Evolutionary conservation across 2,329 filamentous ascomycete species (phyloP).

Genomic region (Microdochium nivale): DNA sequence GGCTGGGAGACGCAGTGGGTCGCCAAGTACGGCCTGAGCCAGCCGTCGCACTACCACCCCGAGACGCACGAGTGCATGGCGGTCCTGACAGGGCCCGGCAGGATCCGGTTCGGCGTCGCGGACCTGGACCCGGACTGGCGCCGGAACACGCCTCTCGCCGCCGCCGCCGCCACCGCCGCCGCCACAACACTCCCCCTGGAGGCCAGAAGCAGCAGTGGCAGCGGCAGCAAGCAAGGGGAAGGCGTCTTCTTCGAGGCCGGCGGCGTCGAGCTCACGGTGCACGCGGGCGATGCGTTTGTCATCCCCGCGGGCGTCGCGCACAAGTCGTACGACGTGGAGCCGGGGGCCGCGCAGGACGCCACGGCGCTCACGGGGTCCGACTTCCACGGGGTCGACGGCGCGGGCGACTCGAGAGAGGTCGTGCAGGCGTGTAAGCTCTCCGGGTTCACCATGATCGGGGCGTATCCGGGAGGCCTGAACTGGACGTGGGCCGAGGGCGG

Average conservation of each 20-base stretch:
- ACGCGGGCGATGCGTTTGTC: constrained; percentile 48
- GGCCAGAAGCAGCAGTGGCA: too few species aligned
- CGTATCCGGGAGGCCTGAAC: constrained; percentile 36
- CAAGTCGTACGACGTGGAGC: constrained; percentile 36
- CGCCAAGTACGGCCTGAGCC: constrained; percentile 45
- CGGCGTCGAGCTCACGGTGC: constrained; percentile 37
- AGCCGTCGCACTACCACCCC: constrained; percentile 49
- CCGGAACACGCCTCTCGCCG: constrained; percentile 19
- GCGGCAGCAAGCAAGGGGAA: constrained; percentile 7
- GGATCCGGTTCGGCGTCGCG: constrained; percentile 44
- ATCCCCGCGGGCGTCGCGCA: constrained; percentile 46
- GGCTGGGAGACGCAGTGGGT: constrained; percentile 31
- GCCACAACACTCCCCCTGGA: too few species aligned
- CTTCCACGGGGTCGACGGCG: constrained; percentile 22
- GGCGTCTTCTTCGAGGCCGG: constrained; percentile 32
- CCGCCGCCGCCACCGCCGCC: too few species aligned
- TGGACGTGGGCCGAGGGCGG: constrained; percentile 44
- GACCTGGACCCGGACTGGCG: constrained; percentile 31
- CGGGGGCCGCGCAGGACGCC: constrained; percentile 10
- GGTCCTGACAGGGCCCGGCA: constrained; percentile 40
- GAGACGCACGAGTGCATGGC: constrained; percentile 47
- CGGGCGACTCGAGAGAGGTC: constrained; percentile 12
- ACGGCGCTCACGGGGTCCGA: constrained; percentile 30
- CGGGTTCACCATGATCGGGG: constrained; percentile 49
- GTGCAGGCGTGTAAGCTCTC: constrained; percentile 25